Evolutionary conservation across 2,329 filamentous ascomycete genomes (phyloP).

Genomic region (Clarireedia paspali): DNA sequence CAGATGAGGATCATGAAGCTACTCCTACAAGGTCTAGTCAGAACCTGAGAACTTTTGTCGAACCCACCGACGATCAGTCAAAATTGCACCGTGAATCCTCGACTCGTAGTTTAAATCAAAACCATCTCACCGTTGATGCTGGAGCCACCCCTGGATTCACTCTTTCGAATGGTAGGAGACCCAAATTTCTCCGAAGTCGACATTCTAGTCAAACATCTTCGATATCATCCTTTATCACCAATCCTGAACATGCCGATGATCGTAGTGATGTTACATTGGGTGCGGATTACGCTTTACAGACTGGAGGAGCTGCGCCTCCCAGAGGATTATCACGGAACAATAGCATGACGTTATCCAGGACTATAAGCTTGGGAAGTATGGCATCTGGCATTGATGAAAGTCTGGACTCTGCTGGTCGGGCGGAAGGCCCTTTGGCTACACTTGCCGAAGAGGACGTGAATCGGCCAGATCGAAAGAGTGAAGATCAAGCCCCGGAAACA

Average conservation of each 20-base stretch:
- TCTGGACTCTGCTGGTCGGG: constrained; percentile 26
- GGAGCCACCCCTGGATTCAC: constrained; percentile 41
- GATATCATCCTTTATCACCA: constrained; percentile 50
- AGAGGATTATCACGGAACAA: constrained; percentile 40
- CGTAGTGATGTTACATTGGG: constrained; percentile 65
- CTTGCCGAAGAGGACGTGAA: constrained; percentile 50
- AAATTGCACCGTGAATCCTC: constrained; percentile 30
- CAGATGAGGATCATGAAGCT: constrained; percentile 19
- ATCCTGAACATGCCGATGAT: constrained; percentile 44
- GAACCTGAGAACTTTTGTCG: constrained; percentile 7
- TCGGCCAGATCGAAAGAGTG: constrained; percentile 39
- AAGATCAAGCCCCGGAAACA: constrained; percentile 52
- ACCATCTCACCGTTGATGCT: constrained; percentile 31
- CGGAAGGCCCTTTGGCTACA: constrained; percentile 44
- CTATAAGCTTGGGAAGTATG: constrained; percentile 85
- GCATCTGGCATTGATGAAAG: constrained; percentile 62
- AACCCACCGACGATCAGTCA: constrained; percentile 17
- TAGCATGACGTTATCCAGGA: constrained; percentile 57
- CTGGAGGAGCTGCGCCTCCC: constrained; percentile 64
- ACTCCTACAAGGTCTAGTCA: constrained; percentile 20
- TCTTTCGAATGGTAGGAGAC: constrained; percentile 37
- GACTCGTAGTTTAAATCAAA: constrained; percentile 27
- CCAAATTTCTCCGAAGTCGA: constrained; percentile 49
- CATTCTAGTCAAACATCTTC: constrained; percentile 52
- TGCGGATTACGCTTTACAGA: constrained; percentile 75